Evolutionary conservation across 768 basidiomycete species (phyloP).

Genomic region (Mycena sanguinolenta): DNA sequence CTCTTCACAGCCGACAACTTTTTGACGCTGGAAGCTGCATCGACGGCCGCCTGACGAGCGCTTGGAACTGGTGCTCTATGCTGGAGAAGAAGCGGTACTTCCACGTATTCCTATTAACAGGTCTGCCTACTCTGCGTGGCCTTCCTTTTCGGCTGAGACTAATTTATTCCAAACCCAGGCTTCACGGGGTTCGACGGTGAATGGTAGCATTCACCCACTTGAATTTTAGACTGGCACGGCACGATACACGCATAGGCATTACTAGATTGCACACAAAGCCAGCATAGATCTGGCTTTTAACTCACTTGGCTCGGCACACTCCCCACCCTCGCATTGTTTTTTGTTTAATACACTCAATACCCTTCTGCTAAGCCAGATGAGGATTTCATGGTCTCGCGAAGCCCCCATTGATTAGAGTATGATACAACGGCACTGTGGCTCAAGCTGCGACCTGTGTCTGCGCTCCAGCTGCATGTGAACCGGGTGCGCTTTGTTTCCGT

Average conservation of each 20-base stretch:
- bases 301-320: background rate
- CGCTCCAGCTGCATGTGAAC: slow-evolving; percentile 19
- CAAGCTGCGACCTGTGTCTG: slow-evolving; percentile 38
- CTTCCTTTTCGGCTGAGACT: background rate
- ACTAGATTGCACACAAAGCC: slow-evolving; percentile 8
- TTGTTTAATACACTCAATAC: background rate
- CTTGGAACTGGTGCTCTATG: slow-evolving; percentile 92
- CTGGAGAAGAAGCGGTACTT: slow-evolving; percentile 91
- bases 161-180: slow-evolving; percentile 54
- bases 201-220: slow-evolving; percentile 61
- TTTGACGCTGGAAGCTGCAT: slow-evolving; percentile 90
- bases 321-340: slow-evolving; percentile 1
- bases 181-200: slow-evolving; percentile 90
- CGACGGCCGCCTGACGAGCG: slow-evolving; percentile 88
- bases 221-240: background rate
- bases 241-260: slow-evolving; percentile 1
- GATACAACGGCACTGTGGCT: slow-evolving; percentile 21
- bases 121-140: slow-evolving; percentile 53
- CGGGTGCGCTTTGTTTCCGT: slow-evolving; percentile 57
- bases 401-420: slow-evolving; percentile 7
- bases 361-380: no score
- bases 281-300: slow-evolving; percentile 16
- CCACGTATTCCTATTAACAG: slow-evolving; percentile 81
- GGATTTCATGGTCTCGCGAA: background rate
- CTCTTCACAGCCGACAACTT: slow-evolving; percentile 79